Percentiles rank a stretch among this genome's conserved stretches.
Evolutionary conservation across 106 monocot species (phyloP).

Genomic region (Allium sativum): DNA sequence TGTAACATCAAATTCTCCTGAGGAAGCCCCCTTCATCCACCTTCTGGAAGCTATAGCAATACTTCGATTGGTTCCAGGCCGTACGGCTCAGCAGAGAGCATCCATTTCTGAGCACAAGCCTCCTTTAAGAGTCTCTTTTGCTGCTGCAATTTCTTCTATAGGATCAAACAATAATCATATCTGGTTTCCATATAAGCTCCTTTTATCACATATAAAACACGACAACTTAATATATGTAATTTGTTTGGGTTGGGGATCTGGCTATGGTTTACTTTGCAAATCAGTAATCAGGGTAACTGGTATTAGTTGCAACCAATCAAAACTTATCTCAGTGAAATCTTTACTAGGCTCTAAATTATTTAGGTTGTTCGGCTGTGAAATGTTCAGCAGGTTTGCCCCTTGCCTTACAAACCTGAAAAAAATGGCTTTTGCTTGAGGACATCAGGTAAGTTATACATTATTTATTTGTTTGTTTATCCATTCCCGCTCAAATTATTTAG

Average conservation of each 20-base stretch:
- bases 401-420: slow-evolving; percentile 65
- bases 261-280: too few relatives aligned
- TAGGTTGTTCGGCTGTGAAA: too few relatives aligned
- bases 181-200: neutral
- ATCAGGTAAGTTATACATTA: slow-evolving; percentile 46
- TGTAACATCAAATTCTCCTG: slow-evolving; percentile 37
- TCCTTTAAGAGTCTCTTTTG: slow-evolving; percentile 18
- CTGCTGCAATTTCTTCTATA: slow-evolving; percentile 3
- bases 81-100: slow-evolving; percentile 22
- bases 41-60: slow-evolving; percentile 18
- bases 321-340: too few relatives aligned
- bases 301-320: too few relatives aligned
- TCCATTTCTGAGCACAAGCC: slow-evolving; percentile 19
- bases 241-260: neutral
- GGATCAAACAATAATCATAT: slow-evolving; percentile 1
- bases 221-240: neutral
- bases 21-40: slow-evolving; percentile 67
- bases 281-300: too few relatives aligned
- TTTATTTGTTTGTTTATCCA: too few relatives aligned
- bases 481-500: too few relatives aligned
- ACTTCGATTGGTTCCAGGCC: slow-evolving; percentile 20
- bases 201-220: neutral
- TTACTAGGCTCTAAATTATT: too few relatives aligned
- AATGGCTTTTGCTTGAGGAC: slow-evolving; percentile 92
- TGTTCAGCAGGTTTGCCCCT: slow-evolving; percentile 59